A percentile compares a stretch with the other conserved stretches of the same genome.
These are phyloP conservation scores for Termitomyces sp. DNA, from an alignment of 768 basidiomycete species.

Conservation along the genomic window DNA sequence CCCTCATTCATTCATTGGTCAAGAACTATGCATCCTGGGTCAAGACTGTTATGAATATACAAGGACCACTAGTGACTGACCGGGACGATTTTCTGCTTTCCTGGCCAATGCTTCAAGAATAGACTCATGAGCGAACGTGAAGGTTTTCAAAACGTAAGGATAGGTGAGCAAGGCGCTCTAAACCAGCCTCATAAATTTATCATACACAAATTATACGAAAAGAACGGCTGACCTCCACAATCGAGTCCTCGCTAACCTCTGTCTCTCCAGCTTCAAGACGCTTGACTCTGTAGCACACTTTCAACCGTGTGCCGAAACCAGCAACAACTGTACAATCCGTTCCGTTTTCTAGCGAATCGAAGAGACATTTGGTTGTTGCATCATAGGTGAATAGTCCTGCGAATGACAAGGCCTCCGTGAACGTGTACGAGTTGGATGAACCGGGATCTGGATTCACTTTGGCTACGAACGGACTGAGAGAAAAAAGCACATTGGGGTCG, in stretches of 20 bases:
- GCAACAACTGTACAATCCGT: not conserved
- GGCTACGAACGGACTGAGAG: not conserved
- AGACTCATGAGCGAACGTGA: not conserved
- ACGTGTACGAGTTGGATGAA: not conserved
- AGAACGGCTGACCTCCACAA: not conserved
- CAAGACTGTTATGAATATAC: not conserved
- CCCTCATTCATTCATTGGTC: too few species aligned
- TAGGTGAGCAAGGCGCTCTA: not conserved
- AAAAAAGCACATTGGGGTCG: not conserved
- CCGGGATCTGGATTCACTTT: not conserved
- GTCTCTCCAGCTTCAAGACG: not conserved
- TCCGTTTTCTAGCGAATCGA: not conserved
- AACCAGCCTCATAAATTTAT: not conserved
- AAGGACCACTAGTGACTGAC: not conserved
- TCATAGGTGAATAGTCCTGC: not conserved
- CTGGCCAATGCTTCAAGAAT: not conserved
- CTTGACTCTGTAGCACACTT: not conserved
- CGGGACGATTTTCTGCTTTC: not conserved
- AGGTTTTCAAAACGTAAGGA: not conserved
- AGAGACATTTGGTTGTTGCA: not conserved
- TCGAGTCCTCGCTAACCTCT: not conserved
- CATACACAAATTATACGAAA: not conserved
- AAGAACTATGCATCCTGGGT: not conserved
- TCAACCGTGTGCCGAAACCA: not conserved
- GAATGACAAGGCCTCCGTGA: not conserved